These are phyloP conservation scores for Talaromyces sp. DNA, from an alignment of 2,329 filamentous ascomycete genomes.

Conservation along the genomic window DNA sequence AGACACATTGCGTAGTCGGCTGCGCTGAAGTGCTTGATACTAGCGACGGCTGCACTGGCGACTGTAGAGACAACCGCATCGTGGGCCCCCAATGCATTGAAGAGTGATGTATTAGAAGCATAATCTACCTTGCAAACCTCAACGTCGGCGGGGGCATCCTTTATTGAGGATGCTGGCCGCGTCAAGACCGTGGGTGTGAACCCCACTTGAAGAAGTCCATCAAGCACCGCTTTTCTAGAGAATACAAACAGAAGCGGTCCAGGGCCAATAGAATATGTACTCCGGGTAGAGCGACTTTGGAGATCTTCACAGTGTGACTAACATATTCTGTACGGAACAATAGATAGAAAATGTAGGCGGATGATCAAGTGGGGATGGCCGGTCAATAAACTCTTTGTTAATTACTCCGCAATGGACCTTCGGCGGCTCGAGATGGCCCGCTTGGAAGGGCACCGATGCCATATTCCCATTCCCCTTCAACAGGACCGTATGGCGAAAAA, in stretches of 20 bases:
- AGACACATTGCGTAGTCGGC: not conserved
- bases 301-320: too few species aligned
- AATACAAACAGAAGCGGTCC: not conserved
- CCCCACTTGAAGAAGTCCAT: not conserved
- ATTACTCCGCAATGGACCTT: too few species aligned
- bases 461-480: too few species aligned
- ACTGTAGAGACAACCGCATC: constrained; percentile 1
- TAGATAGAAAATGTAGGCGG: too few species aligned
- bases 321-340: too few species aligned
- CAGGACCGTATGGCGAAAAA: too few species aligned
- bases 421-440: too few species aligned
- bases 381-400: too few species aligned
- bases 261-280: too few species aligned
- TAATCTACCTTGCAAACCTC: constrained; percentile 1
- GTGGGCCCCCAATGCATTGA: not conserved
- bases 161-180: not conserved
- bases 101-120: not conserved
- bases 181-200: not conserved
- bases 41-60: not conserved
- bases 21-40: not conserved
- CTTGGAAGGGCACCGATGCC: too few species aligned
- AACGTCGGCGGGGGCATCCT: not conserved
- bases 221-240: not conserved
- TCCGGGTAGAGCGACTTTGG: too few species aligned
- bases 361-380: too few species aligned